Conservation (phyloP, 2,329 filamentous ascomycete genomes). For the Aureobasidium zeae region DNA sequence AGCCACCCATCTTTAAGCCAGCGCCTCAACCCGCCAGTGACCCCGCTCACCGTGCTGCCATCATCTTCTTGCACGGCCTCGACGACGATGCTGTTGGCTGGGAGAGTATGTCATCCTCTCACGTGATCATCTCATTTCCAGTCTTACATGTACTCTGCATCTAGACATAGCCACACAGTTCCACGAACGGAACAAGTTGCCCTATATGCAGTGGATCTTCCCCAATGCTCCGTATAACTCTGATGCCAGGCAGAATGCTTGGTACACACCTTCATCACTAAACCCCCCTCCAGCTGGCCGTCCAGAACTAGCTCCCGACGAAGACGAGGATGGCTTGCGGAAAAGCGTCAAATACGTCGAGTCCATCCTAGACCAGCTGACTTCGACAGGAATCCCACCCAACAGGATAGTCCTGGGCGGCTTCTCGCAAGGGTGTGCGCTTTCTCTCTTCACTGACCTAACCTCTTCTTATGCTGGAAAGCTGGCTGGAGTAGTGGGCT, state of each 20-base stretch:
- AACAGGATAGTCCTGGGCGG: conserved; percentile 39
- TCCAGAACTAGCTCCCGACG: conserved; percentile 37
- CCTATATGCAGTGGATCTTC: conserved; percentile 42
- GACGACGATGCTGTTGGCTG: conserved; percentile 39
- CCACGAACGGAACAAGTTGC: conserved; percentile 39
- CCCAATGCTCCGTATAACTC: conserved; percentile 41
- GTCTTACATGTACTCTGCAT: conserved; percentile 6
- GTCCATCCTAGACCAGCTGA: conserved; percentile 34
- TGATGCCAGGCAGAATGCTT: conserved; percentile 39
- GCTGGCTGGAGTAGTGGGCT: conserved; percentile 34
- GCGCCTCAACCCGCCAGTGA: conserved; percentile 28
- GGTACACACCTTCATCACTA: conserved; percentile 37
- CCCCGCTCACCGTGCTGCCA: conserved; percentile 33
- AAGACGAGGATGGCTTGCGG: conserved; percentile 39
- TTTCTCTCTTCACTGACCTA: conserved; percentile 37
- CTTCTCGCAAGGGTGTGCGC: conserved; percentile 41
- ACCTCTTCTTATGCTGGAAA: conserved; percentile 32
- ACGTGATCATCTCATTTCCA: too few relatives aligned
- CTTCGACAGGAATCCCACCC: conserved; percentile 33
- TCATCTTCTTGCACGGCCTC: conserved; percentile 40
- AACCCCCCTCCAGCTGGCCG: conserved; percentile 31
- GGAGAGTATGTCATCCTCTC: conserved; percentile 26
- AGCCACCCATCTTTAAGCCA: conserved; percentile 31
- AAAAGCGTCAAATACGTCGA: conserved; percentile 34
- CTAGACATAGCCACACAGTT: conserved; percentile 40